Evolutionary conservation across 257 asterid species (phyloP), one percentile per base, ranked within the genome.

Genomic region (Mitragyna speciosa): DNA sequence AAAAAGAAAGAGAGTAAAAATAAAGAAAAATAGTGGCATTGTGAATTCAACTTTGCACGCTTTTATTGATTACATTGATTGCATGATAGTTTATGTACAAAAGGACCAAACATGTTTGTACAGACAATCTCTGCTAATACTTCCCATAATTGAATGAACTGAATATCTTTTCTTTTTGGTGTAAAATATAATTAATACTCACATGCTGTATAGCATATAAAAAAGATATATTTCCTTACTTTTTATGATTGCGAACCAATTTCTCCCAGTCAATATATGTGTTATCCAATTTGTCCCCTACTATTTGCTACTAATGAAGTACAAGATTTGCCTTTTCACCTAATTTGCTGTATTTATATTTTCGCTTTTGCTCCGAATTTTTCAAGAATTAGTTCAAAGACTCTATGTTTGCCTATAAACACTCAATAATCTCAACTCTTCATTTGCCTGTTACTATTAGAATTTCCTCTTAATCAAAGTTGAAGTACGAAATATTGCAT

Each of bases 51-150:
- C 36, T n/a, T 30, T 24, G 43, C 20, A 24, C 45, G 14, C 58
- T 49, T 72, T 26, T 4, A 7, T 5, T 61, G 28, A 30, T 52
- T 48, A 8, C 52, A 77, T 74, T 36, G 48, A 16, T 33, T 63
- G 36, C 26, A 45, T 7, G 28, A 52, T 6, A 5, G 31, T 47
- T 48, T 45, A 49, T 28, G 76, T 26, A 10, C 31, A 64, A 51
- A 22, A 12, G 33, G 36, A 22, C 39, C 74, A 78, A 68, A 52
- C 70, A 78, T 68, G 69, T 2, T 68, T 68, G 36, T 68, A n/a
- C 76, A 36, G 69, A 78, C 76, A 52, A 15, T 68, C n/a, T 51
- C 30, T 36, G 74, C 56, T 52, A 78, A 68, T 33, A 15, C 45
- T 51, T 67, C 33, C 14, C 56, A 52, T 67, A 30, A 67, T 78